Evolutionary conservation across 177 flowering plant genomes (phyloP).

Genomic region (Vitis hybrid): DNA sequence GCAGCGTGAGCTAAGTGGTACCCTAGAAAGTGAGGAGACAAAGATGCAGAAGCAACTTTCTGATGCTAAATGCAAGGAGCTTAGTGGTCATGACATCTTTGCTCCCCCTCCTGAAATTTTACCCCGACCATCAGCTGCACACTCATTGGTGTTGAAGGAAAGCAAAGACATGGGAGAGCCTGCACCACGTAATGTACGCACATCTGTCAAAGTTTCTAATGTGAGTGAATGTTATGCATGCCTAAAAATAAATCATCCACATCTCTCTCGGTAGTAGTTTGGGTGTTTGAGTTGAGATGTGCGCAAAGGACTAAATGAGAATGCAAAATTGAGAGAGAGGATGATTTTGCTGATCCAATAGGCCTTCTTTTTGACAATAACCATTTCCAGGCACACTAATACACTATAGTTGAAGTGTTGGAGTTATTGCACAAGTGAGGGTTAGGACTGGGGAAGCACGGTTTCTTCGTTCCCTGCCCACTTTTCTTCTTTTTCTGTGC

Average conservation of each 20-base stretch:
- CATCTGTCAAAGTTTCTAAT: slow-evolving; percentile 46
- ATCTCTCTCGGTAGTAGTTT: background rate
- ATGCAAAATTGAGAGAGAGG: too few species aligned
- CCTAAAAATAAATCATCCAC: background rate
- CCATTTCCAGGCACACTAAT: too few species aligned
- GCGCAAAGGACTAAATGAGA: too few species aligned
- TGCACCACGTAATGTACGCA: slow-evolving; percentile 42
- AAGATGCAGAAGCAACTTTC: slow-evolving; percentile 76
- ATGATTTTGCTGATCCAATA: too few species aligned
- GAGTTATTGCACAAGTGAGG: background rate
- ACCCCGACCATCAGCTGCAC: slow-evolving; percentile 57
- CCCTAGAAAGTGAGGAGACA: slow-evolving; percentile 66
- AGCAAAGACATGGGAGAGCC: slow-evolving; percentile 66
- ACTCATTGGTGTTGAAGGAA: slow-evolving; percentile 56
- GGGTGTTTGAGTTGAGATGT: too few species aligned
- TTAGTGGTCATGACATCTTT: slow-evolving; percentile 91
- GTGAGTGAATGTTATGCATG: slow-evolving; percentile 26
- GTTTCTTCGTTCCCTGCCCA: background rate
- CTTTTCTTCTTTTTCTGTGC: background rate
- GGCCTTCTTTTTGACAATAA: too few species aligned
- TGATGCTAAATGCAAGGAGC: slow-evolving; percentile 82
- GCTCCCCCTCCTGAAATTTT: slow-evolving; percentile 84
- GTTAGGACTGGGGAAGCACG: background rate
- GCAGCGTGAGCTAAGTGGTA: slow-evolving; percentile 94
- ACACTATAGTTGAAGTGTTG: too few species aligned